These are phyloP conservation scores for Botrytis aclada DNA, from an alignment of 2,329 filamentous ascomycete genomes.

Conservation along the genomic window DNA sequence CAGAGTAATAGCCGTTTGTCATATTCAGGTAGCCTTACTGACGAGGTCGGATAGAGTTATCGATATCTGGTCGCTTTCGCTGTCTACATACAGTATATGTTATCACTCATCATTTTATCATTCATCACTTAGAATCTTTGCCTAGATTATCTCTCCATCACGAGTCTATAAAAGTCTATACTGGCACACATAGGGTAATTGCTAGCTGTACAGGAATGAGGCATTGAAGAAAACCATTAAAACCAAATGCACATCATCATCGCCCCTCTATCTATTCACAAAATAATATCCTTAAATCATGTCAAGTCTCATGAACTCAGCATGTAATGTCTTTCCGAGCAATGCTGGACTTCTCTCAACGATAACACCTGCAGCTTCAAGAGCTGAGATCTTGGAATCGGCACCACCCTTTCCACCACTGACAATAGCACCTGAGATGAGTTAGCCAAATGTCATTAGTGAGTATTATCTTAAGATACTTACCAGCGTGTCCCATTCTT, in stretches of 20 bases:
- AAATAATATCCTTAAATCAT: constrained; percentile 62
- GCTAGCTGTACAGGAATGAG: constrained; percentile 39
- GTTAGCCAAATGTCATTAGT: constrained; percentile 23
- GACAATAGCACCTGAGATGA: constrained; percentile 70
- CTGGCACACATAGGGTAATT: constrained; percentile 30
- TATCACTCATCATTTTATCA: not conserved
- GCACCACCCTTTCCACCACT: constrained; percentile 96
- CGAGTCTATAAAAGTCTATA: constrained; percentile 21
- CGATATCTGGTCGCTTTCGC: not conserved
- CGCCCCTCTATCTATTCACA: constrained; percentile 33
- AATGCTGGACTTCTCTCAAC: constrained; percentile 92
- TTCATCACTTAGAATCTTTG: not conserved
- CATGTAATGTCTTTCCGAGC: constrained; percentile 89
- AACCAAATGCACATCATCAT: constrained; percentile 31
- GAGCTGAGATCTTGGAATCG: constrained; percentile 94
- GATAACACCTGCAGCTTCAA: constrained; percentile 89
- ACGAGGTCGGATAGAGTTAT: not conserved
- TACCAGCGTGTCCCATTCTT: constrained; percentile 96
- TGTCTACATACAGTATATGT: not conserved
- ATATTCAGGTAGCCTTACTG: not conserved
- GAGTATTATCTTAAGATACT: constrained; percentile 24
- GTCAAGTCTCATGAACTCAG: constrained; percentile 94
- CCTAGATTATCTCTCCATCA: constrained; percentile 12
- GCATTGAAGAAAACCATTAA: constrained; percentile 35
- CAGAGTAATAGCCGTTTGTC: not conserved